Evolutionary conservation across 352 stramenopile species (phyloP).

Genomic region (Phytopythium cucurbitacearum): DNA sequence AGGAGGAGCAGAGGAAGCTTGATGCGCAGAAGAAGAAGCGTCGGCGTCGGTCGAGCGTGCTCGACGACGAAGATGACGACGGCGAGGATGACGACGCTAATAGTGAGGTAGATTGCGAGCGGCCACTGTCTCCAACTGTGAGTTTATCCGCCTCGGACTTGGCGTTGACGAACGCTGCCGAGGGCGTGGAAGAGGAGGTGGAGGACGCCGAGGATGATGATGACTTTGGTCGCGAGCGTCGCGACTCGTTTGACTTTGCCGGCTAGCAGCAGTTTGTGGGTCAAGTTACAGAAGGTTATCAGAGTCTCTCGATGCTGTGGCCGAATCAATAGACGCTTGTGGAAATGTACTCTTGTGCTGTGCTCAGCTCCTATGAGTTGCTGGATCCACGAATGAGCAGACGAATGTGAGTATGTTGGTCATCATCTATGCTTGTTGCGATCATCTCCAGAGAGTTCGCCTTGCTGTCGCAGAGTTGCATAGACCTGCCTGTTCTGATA

Average conservation of each 20-base stretch:
- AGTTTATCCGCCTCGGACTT: constrained; percentile 17
- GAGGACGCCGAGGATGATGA: constrained; percentile 40
- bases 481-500: too few relatives aligned
- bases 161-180: constrained; percentile 15
- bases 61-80: constrained; percentile 1
- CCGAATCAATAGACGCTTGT: not conserved
- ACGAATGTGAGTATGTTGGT: too few relatives aligned
- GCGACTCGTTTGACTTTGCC: constrained; percentile 68
- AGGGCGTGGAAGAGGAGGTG: constrained; percentile 32
- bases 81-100: not conserved
- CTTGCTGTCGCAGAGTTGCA: too few relatives aligned
- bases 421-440: too few relatives aligned
- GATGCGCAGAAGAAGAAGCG: constrained; percentile 38
- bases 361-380: too few relatives aligned
- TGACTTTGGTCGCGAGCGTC: constrained; percentile 45
- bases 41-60: constrained; percentile 5
- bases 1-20: constrained; percentile 53
- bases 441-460: too few relatives aligned
- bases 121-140: not conserved
- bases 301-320: not conserved
- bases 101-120: not conserved
- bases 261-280: constrained; percentile 15
- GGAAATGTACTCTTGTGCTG: too few relatives aligned
- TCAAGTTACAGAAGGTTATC: not conserved
- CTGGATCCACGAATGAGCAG: too few relatives aligned